These are phyloP conservation scores for Fusarium sp. DNA, from an alignment of 2,329 filamentous ascomycete species.

Conservation along the genomic window DNA sequence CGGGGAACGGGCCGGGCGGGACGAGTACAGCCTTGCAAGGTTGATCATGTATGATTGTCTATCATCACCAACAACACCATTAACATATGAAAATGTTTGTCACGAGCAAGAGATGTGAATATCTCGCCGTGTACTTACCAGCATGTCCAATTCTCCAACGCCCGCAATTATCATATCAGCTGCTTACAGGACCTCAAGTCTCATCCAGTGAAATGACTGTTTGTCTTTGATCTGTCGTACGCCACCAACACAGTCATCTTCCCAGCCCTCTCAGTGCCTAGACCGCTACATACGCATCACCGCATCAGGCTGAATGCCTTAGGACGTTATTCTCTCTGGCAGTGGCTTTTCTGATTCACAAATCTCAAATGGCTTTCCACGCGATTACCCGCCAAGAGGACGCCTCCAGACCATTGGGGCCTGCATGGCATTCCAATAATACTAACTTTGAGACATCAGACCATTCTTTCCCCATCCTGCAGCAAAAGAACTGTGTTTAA, in stretches of 20 bases:
- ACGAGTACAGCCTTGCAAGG: conserved; percentile 19
- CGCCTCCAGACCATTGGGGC: neutral
- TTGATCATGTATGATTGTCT: neutral
- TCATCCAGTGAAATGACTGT: conserved; percentile 8
- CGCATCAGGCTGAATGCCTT: neutral
- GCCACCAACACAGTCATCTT: conserved; percentile 30
- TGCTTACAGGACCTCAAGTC: neutral
- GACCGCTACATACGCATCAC: neutral
- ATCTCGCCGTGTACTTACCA: neutral
- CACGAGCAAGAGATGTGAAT: neutral
- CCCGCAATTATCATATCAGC: conserved; percentile 20
- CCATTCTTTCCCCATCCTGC: neutral
- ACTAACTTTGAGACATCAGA: conserved; percentile 3
- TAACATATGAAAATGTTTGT: neutral
- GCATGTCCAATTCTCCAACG: neutral
- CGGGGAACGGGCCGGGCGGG: conserved; percentile 33
- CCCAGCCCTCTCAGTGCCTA: neutral
- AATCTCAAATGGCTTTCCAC: neutral
- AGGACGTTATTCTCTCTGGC: conserved; percentile 1
- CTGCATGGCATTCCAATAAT: conserved; percentile 20
- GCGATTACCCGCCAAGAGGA: conserved; percentile 5
- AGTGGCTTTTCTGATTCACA: conserved; percentile 5
- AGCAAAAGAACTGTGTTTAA: neutral
- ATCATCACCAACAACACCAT: conserved; percentile 3
- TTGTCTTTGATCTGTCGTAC: conserved; percentile 22